Evolutionary conservation across 2,329 filamentous ascomycete genomes (phyloP).

Genomic region (Colletotrichum gloeosporioides): DNA sequence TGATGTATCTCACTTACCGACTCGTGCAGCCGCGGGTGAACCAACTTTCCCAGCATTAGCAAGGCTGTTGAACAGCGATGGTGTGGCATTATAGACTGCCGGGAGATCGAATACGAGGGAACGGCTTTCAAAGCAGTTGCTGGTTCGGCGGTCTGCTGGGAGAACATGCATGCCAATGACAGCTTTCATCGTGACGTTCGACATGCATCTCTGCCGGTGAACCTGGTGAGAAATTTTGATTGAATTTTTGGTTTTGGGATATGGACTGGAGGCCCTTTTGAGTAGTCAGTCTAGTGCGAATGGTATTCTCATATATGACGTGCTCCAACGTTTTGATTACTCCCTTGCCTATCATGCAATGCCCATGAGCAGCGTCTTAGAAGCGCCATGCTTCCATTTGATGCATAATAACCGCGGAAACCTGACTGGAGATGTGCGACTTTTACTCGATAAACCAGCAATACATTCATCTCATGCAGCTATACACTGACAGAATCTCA

Average conservation of each 20-base stretch:
- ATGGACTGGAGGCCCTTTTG: background rate
- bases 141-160: background rate
- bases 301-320: background rate
- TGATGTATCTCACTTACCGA: background rate
- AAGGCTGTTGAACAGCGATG: background rate
- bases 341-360: background rate
- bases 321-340: background rate
- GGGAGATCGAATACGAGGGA: no score
- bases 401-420: background rate
- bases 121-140: background rate
- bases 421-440: background rate
- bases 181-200: background rate
- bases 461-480: background rate
- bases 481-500: background rate
- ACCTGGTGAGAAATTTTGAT: background rate
- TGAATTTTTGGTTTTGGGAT: background rate
- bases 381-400: accelerated
- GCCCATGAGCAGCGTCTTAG: background rate
- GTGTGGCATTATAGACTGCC: background rate
- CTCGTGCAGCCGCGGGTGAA: background rate
- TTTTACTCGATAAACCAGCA: background rate
- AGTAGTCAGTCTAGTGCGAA: accelerated
- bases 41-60: background rate
- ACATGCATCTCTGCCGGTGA: background rate
- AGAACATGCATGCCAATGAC: background rate